Conservation (phyloP, 345 rosid species). For the Adansonia digitata region DNA sequence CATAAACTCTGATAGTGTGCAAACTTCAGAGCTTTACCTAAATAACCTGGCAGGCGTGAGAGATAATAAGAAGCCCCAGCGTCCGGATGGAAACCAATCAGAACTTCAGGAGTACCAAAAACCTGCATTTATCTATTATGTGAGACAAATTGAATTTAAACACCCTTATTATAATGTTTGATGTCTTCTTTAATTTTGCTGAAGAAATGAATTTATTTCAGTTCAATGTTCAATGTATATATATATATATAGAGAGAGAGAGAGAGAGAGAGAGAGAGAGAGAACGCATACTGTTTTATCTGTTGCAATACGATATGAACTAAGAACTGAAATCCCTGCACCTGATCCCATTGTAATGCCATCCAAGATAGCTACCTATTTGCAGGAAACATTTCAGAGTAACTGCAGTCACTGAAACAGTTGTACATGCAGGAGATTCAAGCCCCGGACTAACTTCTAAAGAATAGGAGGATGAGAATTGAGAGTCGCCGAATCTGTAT, state of each 20-base stretch:
- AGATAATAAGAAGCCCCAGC: conserved; percentile 26
- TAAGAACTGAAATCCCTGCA: conserved; percentile 24
- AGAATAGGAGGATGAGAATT: neutral
- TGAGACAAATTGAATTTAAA: no score
- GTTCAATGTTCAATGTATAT: no score
- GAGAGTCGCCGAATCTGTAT: neutral
- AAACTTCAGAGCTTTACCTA: conserved; percentile 14
- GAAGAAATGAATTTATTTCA: neutral
- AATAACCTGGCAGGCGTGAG: conserved; percentile 19
- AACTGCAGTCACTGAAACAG: no score
- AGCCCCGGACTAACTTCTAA: no score
- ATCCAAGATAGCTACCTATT: conserved; percentile 7
- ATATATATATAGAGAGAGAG: no score
- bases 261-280: no score
- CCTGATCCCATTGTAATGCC: conserved; percentile 28
- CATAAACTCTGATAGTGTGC: neutral
- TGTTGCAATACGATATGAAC: conserved; percentile 20
- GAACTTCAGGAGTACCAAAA: conserved; percentile 21
- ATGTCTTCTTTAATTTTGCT: neutral
- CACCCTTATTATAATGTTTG: no score
- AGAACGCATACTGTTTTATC: conserved; percentile 20
- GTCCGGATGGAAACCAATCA: conserved; percentile 24
- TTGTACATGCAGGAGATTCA: neutral
- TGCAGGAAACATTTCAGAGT: no score
- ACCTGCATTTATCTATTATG: conserved; percentile 15